Percentiles rank a stretch among this genome's conserved stretches.
phyloP scores from a whole-genome alignment of 2,329 filamentous ascomycete genomes.

The Zalaria sp. region DNA sequence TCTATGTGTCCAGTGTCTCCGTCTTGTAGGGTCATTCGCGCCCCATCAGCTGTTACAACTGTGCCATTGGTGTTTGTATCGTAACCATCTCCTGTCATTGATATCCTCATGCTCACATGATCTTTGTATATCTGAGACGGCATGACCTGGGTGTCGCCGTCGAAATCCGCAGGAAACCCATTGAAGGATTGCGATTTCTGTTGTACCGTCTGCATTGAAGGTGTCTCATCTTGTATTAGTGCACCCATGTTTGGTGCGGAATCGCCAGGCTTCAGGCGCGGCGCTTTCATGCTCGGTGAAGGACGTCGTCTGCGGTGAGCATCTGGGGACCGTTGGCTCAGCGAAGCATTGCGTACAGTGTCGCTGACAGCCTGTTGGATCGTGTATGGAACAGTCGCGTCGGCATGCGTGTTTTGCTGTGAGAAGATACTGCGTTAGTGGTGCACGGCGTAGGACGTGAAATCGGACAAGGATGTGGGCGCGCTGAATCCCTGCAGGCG shows the following conservation, averaged over 20 bases:
- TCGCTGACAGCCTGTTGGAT: background rate
- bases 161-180: conserved; percentile 17
- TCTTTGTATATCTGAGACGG: conserved; percentile 31
- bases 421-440: background rate
- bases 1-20: conserved; percentile 17
- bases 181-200: conserved; percentile 20
- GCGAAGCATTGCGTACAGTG: background rate
- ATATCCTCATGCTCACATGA: background rate
- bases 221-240: conserved; percentile 3
- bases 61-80: background rate
- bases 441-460: conserved; percentile 1
- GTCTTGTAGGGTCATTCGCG: background rate
- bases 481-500: background rate
- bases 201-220: background rate
- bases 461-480: background rate
- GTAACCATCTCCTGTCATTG: conserved; percentile 2
- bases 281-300: conserved; percentile 3
- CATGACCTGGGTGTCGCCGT: conserved; percentile 31
- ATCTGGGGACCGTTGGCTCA: background rate
- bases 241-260: conserved; percentile 2
- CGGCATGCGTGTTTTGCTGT: background rate
- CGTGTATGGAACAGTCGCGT: background rate
- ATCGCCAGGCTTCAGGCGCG: conserved; percentile 3
- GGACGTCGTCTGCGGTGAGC: conserved; percentile 1
- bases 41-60: conserved; percentile 6